Conservation (phyloP, 2,329 filamentous ascomycete species). For the Colletotrichum siamense region DNA sequence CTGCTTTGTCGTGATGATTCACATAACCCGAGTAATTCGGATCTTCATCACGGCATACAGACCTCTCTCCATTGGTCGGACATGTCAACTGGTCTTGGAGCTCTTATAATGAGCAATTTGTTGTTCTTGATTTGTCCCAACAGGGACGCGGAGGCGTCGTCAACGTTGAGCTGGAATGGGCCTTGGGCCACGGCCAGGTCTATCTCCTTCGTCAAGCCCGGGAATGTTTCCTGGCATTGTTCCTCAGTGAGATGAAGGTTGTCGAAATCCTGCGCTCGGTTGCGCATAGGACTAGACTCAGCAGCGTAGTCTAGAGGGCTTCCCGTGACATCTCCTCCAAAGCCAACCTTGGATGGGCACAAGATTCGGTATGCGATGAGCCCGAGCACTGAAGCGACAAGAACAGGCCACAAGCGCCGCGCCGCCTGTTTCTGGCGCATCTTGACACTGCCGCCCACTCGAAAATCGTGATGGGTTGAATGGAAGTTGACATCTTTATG, state of each 20-base stretch:
- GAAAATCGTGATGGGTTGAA: background rate
- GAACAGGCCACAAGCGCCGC: background rate
- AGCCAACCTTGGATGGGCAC: background rate
- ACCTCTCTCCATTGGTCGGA: slow-evolving; percentile 49
- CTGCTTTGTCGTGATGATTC: background rate
- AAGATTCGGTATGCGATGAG: background rate
- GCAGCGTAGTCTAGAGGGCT: background rate
- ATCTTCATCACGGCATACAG: background rate
- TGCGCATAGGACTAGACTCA: background rate
- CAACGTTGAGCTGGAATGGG: slow-evolving; percentile 43
- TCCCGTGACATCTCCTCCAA: background rate
- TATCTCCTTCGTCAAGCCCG: slow-evolving; percentile 51
- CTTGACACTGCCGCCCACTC: background rate
- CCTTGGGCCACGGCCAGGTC: slow-evolving; percentile 49
- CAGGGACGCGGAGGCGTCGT: slow-evolving; percentile 33
- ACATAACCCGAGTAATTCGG: background rate
- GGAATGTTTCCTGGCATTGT: slow-evolving; percentile 50
- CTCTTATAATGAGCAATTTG: slow-evolving; percentile 50
- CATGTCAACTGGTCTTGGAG: slow-evolving; percentile 43
- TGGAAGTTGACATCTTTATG: background rate
- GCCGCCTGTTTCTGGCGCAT: background rate
- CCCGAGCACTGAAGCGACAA: background rate
- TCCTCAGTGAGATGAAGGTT: slow-evolving; percentile 44
- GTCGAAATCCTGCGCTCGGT: slow-evolving; percentile 14
- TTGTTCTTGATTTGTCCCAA: slow-evolving; percentile 36